Percentiles rank a stretch among this genome's conserved stretches.
These are phyloP conservation scores for Camellia sinensis DNA, from an alignment of 148 eudicot genomes.

Conservation along the genomic window DNA sequence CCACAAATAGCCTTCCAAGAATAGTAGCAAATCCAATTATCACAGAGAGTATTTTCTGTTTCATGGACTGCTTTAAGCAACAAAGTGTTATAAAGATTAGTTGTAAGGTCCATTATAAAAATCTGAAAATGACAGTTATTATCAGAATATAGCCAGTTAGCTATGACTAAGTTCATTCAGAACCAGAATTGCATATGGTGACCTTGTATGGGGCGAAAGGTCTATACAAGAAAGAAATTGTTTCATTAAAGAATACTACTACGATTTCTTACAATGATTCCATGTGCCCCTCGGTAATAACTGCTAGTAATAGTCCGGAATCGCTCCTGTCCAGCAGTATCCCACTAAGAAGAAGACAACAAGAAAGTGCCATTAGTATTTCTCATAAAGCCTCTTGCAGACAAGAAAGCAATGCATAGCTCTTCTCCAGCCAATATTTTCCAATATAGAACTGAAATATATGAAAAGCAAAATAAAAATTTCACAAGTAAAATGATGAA, in stretches of 20 bases:
- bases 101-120: neutral
- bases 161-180: no score
- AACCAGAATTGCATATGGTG: no score
- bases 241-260: neutral
- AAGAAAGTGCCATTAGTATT: constrained; percentile 7
- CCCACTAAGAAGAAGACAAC: constrained; percentile 61
- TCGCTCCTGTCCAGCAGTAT: constrained; percentile 98
- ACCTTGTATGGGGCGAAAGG: neutral
- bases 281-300: constrained; percentile 97
- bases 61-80: neutral
- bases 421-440: neutral
- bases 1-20: no score
- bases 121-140: neutral
- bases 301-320: constrained; percentile 97
- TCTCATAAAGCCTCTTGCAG: neutral
- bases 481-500: neutral
- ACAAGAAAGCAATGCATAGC: neutral
- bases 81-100: neutral
- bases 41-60: no score
- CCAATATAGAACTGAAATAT: neutral
- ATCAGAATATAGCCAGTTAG: neutral
- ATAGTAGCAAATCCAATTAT: no score
- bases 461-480: neutral
- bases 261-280: constrained; percentile 69
- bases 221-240: neutral